Conservation (phyloP, 202 grass and related monocot genomes). For the Setaria viridis region DNA sequence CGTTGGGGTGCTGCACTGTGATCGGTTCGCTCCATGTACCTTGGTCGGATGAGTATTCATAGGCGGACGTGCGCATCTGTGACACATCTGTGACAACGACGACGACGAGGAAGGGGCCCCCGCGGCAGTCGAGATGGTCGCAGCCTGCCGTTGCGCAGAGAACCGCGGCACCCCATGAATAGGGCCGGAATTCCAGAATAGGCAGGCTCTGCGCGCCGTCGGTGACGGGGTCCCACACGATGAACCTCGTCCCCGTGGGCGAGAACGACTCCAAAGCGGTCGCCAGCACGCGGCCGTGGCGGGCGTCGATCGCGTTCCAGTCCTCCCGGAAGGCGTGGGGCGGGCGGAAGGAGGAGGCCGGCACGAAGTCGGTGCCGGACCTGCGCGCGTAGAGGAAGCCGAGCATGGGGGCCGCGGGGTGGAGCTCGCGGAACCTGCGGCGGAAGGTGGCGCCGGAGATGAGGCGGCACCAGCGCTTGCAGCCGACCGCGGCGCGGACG, state of each 20-base stretch:
- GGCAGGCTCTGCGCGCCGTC: not conserved
- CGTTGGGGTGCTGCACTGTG: not conserved
- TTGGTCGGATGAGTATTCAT: not conserved
- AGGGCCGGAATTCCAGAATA: not conserved
- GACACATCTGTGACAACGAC: no score
- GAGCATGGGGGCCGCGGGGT: not conserved
- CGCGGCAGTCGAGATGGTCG: not conserved
- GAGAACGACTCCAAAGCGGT: fast-evolving
- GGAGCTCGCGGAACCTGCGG: not conserved
- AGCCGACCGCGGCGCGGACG: not conserved
- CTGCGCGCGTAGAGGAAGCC: not conserved
- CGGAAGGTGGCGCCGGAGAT: not conserved
- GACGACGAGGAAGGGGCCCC: no score
- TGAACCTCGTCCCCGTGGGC: not conserved
- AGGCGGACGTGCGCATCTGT: not conserved
- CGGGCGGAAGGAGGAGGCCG: not conserved
- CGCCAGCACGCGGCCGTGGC: not conserved
- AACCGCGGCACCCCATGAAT: not conserved
- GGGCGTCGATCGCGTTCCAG: not conserved
- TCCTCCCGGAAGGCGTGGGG: not conserved
- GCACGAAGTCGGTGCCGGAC: not conserved
- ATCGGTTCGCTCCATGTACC: not conserved
- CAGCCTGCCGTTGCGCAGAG: not conserved
- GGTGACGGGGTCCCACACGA: not conserved
- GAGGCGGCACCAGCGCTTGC: not conserved